A percentile compares a stretch with the other conserved stretches of the same genome.
These are phyloP conservation scores for Paecilomyces fulvus DNA, from an alignment of 2,329 filamentous ascomycete species.

Conservation along the genomic window DNA sequence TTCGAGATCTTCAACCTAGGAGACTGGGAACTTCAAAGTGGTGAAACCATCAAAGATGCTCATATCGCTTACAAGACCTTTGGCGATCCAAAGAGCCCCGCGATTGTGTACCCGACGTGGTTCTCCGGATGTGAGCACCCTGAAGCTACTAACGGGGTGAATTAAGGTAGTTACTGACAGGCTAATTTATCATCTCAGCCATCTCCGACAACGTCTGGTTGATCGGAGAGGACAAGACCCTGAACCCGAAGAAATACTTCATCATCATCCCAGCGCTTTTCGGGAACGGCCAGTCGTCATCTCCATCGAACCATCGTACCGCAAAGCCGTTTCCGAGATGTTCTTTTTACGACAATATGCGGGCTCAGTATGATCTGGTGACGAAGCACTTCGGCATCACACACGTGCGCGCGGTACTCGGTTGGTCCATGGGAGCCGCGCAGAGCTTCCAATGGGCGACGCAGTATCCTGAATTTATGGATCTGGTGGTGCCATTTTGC, in stretches of 20 bases:
- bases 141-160: not conserved
- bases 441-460: constrained; percentile 59
- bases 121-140: constrained; percentile 51
- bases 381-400: constrained; percentile 54
- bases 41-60: constrained; percentile 53
- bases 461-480: constrained; percentile 57
- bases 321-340: constrained; percentile 53
- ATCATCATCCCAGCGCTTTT: constrained; percentile 63
- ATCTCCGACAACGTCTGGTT: constrained; percentile 71
- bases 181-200: constrained; percentile 24
- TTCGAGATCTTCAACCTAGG: constrained; percentile 52
- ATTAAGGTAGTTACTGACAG: constrained; percentile 6
- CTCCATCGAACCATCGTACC: constrained; percentile 53
- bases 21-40: constrained; percentile 59
- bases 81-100: constrained; percentile 53
- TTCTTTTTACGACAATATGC: constrained; percentile 61
- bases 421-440: constrained; percentile 64
- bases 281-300: constrained; percentile 60
- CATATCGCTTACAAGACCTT: constrained; percentile 71
- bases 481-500: constrained; percentile 58
- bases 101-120: constrained; percentile 71
- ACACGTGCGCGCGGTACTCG: constrained; percentile 55
- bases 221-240: constrained; percentile 54
- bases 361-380: constrained; percentile 58
- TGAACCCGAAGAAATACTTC: constrained; percentile 58